Base-by-base conservation (phyloP, 345 rosid genomes). In the Euphorbia lathyris region DNA sequence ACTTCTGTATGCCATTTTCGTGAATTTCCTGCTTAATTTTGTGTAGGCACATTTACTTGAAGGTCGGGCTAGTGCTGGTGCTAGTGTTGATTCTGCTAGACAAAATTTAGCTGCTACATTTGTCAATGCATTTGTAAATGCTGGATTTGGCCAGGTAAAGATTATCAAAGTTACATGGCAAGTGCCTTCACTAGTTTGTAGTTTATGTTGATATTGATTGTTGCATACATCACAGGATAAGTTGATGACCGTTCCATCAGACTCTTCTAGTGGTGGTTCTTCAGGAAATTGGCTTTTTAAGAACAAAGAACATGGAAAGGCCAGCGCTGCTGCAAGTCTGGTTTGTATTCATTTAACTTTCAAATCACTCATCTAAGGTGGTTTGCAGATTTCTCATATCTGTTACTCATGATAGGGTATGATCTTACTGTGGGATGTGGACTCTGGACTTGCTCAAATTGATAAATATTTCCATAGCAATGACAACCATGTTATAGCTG, bases 111-210 rank as follows among this genome's bases (percentile, higher is more conserved):
- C 97, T 76, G 96, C 97, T 36, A 92, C 97, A 58, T 95, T 95
- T 78, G 99, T 92, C 40, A 95, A 95, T 77, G 97, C 99, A 38
- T 92, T 92, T 81, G 97, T 95, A 26, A 95, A 95, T 87, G 97
- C 97, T 29, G 97, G 99, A 30, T 95, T 95, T 76, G 92, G 96
- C 26, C 96, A 92, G 96, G 98, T 93, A 77, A 72, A 52, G 2
- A 67, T 63, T 8, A 17, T 62, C 7, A 43, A 68, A 58, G 65
- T 82, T 64, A 17, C 36, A 52, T 42, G 22, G 10, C 23, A 27
- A 42, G 68, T 58, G 36, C 58, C 61, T 27, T 66, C 2, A 30
- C 17, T 45, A n/a, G 47, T 45, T 23, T 42, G 27, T 67, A 36
- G 55, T 42, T 17, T 48, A 50, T 63, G 47, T 63, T 80, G n/a